These are phyloP conservation scores for Podospora appendiculata DNA, from an alignment of 495 filamentous ascomycete genomes.

Conservation along the genomic window DNA sequence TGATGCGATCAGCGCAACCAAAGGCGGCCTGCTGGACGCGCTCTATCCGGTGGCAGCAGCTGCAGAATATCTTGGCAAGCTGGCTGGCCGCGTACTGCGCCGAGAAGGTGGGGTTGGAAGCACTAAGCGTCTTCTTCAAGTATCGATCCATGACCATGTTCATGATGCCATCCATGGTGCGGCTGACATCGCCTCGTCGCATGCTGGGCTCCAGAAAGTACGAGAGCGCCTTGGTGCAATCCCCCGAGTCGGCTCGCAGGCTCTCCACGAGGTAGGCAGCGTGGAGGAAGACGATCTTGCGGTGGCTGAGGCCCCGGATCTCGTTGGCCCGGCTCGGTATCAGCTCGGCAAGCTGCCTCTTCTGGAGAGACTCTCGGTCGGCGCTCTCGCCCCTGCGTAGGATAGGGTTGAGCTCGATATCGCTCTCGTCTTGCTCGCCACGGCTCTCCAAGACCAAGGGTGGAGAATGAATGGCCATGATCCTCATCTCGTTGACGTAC, in stretches of 20 bases:
- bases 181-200: conserved; percentile 67
- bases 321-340: conserved; percentile 68
- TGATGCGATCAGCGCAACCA: conserved; percentile 74
- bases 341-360: conserved; percentile 60
- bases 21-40: conserved; percentile 80
- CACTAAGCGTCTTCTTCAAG: conserved; percentile 60
- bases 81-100: conserved; percentile 82
- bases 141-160: conserved; percentile 66
- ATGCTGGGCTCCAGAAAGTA: conserved; percentile 92
- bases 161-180: conserved; percentile 79
- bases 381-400: conserved; percentile 72
- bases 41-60: conserved; percentile 86
- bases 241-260: conserved; percentile 70
- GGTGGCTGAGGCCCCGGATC: conserved; percentile 72
- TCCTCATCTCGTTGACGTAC: conserved; percentile 62
- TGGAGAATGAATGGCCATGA: conserved; percentile 77
- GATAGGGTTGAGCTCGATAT: conserved; percentile 90
- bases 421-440: conserved; percentile 83
- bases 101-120: conserved; percentile 64
- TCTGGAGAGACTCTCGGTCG: conserved; percentile 72
- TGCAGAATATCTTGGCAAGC: conserved; percentile 71
- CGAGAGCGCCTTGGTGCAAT: conserved; percentile 76
- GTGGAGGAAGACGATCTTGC: conserved; percentile 84
- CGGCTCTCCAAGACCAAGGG: conserved; percentile 77
- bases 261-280: conserved; percentile 79